Conservation (phyloP, 768 basidiomycete genomes). For the Pleurotus cornucopiae region DNA sequence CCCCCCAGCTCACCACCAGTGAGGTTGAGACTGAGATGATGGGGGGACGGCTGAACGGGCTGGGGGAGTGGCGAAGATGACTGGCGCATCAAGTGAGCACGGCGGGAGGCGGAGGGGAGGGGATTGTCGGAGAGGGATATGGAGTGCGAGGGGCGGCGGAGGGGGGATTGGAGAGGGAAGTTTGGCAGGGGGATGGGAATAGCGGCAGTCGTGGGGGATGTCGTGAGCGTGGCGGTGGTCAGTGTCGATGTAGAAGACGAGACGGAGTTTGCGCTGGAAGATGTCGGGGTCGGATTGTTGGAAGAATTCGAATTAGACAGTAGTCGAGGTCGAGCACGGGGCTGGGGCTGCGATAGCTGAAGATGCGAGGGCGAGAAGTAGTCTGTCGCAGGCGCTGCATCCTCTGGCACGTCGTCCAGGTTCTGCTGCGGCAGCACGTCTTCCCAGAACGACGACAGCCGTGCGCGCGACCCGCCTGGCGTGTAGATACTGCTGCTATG, state of each 20-base stretch:
- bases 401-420: no score
- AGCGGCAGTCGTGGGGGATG: background rate
- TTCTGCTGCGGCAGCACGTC: no score
- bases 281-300: background rate
- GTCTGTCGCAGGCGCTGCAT: slow-evolving; percentile 35
- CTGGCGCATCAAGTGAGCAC: slow-evolving; percentile 6
- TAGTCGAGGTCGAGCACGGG: no score
- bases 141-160: slow-evolving; percentile 7
- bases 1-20: no score
- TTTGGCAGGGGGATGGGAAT: background rate
- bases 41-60: background rate
- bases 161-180: background rate
- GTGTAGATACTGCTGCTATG: slow-evolving; percentile 24
- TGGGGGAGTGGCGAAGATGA: background rate
- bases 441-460: slow-evolving; percentile 72
- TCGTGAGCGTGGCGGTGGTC: background rate
- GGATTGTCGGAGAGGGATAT: background rate
- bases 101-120: background rate
- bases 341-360: no score
- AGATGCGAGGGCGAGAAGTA: background rate
- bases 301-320: no score
- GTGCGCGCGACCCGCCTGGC: slow-evolving; percentile 45
- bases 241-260: background rate
- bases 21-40: background rate
- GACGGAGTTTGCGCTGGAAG: background rate